Evolutionary conservation across 2,329 filamentous ascomycete species (phyloP).

Genomic region (Trichoderma citrinoviride): DNA sequence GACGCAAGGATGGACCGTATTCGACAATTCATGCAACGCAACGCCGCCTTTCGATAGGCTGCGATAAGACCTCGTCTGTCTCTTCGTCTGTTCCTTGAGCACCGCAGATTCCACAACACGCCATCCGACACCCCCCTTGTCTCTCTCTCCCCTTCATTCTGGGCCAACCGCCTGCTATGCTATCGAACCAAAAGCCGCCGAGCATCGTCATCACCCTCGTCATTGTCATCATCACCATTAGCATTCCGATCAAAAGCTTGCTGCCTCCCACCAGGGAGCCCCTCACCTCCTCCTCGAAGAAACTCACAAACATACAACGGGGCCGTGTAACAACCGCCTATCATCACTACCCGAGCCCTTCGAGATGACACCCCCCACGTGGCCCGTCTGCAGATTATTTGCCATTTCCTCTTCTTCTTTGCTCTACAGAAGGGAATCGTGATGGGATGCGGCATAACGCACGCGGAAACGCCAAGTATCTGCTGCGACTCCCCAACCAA

Average conservation of each 20-base stretch:
- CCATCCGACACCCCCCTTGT: background rate
- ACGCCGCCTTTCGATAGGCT: conserved; percentile 25
- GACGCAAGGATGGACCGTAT: conserved; percentile 41
- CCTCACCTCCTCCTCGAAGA: background rate
- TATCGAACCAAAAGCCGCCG: background rate
- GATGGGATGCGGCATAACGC: background rate
- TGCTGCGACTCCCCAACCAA: background rate
- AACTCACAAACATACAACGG: background rate
- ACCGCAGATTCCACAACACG: background rate
- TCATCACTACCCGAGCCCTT: background rate
- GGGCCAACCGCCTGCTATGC: background rate
- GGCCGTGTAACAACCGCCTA: background rate
- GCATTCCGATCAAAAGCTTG: background rate
- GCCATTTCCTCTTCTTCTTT: background rate
- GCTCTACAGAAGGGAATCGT: background rate
- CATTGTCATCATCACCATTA: too few relatives aligned
- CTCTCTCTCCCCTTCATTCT: background rate
- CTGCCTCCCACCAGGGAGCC: background rate
- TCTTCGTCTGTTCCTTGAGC: background rate
- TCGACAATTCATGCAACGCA: conserved; percentile 38
- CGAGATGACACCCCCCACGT: background rate
- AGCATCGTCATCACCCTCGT: background rate
- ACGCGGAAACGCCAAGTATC: background rate
- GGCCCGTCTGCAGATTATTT: background rate
- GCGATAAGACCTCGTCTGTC: background rate